Base-by-base conservation (phyloP, 2,329 filamentous ascomycete genomes). In the Penicillium sp. region DNA sequence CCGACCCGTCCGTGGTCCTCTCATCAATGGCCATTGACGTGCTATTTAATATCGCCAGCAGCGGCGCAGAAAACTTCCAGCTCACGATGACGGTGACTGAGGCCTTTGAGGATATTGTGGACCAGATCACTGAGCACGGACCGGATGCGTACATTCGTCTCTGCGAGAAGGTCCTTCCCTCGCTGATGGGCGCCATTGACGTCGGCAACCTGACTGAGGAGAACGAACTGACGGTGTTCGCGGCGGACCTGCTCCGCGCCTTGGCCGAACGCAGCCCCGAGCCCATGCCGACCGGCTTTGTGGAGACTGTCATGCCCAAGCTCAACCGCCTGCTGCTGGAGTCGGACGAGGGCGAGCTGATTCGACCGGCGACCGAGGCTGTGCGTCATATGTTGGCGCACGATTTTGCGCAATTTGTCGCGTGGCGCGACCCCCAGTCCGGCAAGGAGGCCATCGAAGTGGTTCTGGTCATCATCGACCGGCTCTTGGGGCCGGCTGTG, bases 381-480 rank as follows among this genome's bases (percentile, higher is more conserved):
- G 87, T 96, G 65, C 94, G 95, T 77, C 92, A 91, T 74, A 92
- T 98, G 76, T 84, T 99, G 36, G 85, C 88, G 65, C 92, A 97
- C 73, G 95, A 97, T 70, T 89, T 94, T 66, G 85, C 92, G 62
- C 95, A 98, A 72, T 87, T 98, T 43, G 89, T 98, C 67, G 86
- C 85, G 63, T 99, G 92, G 89, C 87, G 88, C 37, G 91, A 96
- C 70, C 81, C 84, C 22, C 86, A 88, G 64, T 86, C 83, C 46
- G 90, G 90, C 41, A 91, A 92, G 68, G 90, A 87, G 39, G 94
- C 94, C 16, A 83, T 97, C 11, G 93, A 98, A 75, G 88, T 96
- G 33, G 91, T 92, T 59, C 84, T 99, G 50, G 86, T 92, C 64
- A 95, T 99, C 67, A 92, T 99, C 62, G 95, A 97, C 73, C 90